Evolutionary conservation across 202 grass and related monocot species (phyloP), one percentile per base, ranked within the genome.

Genomic region (Digitaria exilis): DNA sequence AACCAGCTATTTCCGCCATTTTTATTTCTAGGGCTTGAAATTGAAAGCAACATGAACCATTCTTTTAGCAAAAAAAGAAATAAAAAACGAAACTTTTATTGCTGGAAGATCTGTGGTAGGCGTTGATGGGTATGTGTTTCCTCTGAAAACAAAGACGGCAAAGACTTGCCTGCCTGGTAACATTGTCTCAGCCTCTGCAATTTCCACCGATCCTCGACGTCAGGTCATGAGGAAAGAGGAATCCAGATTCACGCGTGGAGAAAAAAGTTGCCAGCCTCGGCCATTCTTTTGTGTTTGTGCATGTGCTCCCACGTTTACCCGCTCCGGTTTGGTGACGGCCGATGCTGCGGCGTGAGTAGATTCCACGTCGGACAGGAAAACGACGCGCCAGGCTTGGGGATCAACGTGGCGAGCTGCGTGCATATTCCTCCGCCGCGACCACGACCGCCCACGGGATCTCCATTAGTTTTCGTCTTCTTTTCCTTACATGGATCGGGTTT

Each of bases 311-410:
- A 4, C 24, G 61, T 37, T 26, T 5, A 10, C 2, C 46, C 44
- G 16, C 21, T 67, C 29, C 4, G 6, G 30, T 25, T 26, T 63
- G 39, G 6, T 3, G 24, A 26, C 2, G 37, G 80, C 26, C 51
- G 69, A 32, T 32, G 57, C 39, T 48, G 21, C 48, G 49, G 11
- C 67, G 58, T 86, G 71, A 41, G 62, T 87, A 62, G 85, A 87
- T 76, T 84, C 82, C 82, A 70, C 73, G 73, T 78, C 65, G 43
- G 25, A 6, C 43, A 6, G n/a, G 60, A n/a, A 85, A 78, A 9
- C 22, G 74, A 78, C 65, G 28, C 0, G n/a, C 18, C 42, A 2
- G 54, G 7, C 5, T 9, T 14, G 50, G 31, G 73, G n/a, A n/a
- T n/a, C n/a, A n/a, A n/a, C n/a, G n/a, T n/a, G n/a, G 43, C 43